Evolutionary conservation across 2,329 filamentous ascomycete genomes (phyloP), one percentile per base, ranked within the genome.

Genomic region (Massarina eburnea): DNA sequence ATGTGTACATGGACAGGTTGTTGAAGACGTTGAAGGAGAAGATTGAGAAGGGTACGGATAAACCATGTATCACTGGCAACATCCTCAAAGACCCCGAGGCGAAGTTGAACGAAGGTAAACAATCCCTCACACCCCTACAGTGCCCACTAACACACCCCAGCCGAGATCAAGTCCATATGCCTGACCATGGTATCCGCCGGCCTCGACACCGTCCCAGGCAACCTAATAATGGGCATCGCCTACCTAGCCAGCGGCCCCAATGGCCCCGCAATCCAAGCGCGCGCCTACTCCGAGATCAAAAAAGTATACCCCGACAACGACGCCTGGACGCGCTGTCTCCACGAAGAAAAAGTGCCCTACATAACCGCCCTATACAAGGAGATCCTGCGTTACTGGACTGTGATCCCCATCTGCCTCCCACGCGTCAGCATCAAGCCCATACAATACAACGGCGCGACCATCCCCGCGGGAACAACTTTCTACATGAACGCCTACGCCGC

Each of bases 131-230:
- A 34, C n/a, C 10, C 7, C 30, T 21, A 22, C 12, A 22, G 17
- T 18, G 6, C 30, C 10, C 30, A n/a, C 52, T 59, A 35, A 60
- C 46, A 37, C 2, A 15, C 63, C 3, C 64, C 43, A 87, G 85
- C 81, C 10, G 89, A 91, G 67, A 78, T 91, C 39, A 89, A 87
- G 68, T 88, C 86, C 2, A 89, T 94, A 55, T 89, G 88, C 64
- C 71, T 94, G 19, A 90, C 87, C 19, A 91, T 92, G 81, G 85
- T 92, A 0, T 88, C 85, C 1, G 89, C 87, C 0, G 89, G 89
- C 15, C 80, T 92, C 14, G 89, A 94, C 63, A 94, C 89, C 0
- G 85, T 94, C 1, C 86, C 89, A 0, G 86, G 84, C 9, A 91
- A 91, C 51, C 71, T 92, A 8, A 85, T 90, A 59, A 89, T 90